Conservation (phyloP, 1,284 basidiomycete genomes). For the Neotropicomus parvogracilis region DNA sequence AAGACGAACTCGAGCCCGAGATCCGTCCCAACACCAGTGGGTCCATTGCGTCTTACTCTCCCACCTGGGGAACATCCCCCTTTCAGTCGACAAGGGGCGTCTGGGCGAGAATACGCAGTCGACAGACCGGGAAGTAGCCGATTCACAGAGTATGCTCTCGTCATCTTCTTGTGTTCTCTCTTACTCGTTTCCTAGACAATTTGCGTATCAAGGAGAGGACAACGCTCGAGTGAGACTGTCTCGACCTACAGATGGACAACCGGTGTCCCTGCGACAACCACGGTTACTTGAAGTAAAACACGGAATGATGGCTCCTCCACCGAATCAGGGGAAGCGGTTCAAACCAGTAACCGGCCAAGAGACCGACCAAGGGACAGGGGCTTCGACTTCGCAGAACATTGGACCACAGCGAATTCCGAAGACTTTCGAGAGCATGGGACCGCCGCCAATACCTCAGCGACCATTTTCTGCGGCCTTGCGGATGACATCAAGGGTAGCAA, state of each 20-base stretch:
- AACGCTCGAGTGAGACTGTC: conserved; percentile 37
- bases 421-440: conserved; percentile 22
- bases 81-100: conserved; percentile 35
- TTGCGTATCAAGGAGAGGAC: conserved; percentile 50
- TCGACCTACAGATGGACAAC: conserved; percentile 36
- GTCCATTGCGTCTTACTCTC: conserved; percentile 56
- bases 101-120: conserved; percentile 20
- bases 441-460: conserved; percentile 29
- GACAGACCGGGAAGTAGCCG: conserved; percentile 46
- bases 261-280: conserved; percentile 25
- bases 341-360: conserved; percentile 21
- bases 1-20: conserved; percentile 55
- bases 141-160: conserved; percentile 43
- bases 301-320: conserved; percentile 24
- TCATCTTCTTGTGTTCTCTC: conserved; percentile 8
- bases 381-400: conserved; percentile 5
- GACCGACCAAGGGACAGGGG: conserved; percentile 10
- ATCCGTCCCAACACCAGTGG: conserved; percentile 46
- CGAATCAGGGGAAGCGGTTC: conserved; percentile 25
- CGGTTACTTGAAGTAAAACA: conserved; percentile 12
- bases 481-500: conserved; percentile 16
- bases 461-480: conserved; percentile 29
- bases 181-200: conserved; percentile 45
- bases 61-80: conserved; percentile 51
- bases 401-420: conserved; percentile 15